These are phyloP conservation scores for Pulveroboletus sp. DNA, from an alignment of 1,284 basidiomycete species.

Conservation along the genomic window DNA sequence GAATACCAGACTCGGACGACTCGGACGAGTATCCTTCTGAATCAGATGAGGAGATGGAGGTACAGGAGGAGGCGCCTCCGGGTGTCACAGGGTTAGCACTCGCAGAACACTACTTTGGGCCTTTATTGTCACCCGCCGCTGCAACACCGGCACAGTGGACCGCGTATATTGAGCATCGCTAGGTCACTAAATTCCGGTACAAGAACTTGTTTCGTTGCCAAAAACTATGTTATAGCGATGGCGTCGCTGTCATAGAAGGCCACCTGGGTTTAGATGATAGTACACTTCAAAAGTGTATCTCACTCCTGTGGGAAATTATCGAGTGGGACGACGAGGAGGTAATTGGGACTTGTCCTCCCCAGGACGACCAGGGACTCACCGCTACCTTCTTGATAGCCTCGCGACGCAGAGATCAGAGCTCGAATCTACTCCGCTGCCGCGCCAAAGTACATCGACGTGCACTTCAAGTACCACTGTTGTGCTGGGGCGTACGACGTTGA, in stretches of 20 bases:
- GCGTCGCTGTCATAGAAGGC: constrained; percentile 5
- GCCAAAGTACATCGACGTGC: constrained; percentile 14
- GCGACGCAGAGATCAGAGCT: constrained; percentile 4
- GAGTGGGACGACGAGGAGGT: not conserved
- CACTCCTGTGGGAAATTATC: not conserved
- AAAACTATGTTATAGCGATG: not conserved
- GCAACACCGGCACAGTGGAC: constrained; percentile 9
- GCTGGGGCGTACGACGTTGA: not conserved
- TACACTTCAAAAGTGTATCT: constrained; percentile 16
- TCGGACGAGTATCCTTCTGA: too few relatives aligned
- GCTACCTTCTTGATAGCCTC: constrained; percentile 18
- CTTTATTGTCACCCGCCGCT: constrained; percentile 8
- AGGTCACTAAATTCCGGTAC: not conserved
- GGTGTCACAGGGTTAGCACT: constrained; percentile 9
- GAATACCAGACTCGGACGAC: too few relatives aligned
- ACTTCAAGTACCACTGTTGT: constrained; percentile 10
- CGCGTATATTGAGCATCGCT: constrained; percentile 14
- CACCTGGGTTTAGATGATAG: constrained; percentile 1
- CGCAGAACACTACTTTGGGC: constrained; percentile 12
- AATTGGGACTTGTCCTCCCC: too few relatives aligned
- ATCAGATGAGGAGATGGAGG: too few relatives aligned
- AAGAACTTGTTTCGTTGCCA: not conserved
- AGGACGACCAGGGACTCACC: too few relatives aligned
- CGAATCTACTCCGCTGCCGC: constrained; percentile 8
- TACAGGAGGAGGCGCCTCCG: too few relatives aligned